Percentiles rank a stretch among this genome's conserved stretches.
Conservation (phyloP, 2,329 filamentous ascomycete species). For the Aureobasidium leucospermi region DNA sequence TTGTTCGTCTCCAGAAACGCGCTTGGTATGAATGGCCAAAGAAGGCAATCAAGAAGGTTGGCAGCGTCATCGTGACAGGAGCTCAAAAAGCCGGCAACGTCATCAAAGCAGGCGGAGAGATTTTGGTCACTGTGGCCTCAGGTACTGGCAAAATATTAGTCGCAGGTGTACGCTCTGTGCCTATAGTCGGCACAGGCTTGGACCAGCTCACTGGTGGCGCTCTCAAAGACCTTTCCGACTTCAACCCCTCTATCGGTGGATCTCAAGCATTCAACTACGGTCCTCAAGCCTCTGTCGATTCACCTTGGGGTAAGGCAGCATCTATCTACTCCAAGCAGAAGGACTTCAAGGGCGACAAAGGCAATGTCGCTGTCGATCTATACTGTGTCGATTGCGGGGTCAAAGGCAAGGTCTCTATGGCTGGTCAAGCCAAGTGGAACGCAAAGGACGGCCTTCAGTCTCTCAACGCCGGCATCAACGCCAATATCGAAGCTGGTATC, state of each 20-base stretch:
- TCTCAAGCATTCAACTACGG: neutral
- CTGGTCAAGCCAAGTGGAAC: constrained; percentile 1
- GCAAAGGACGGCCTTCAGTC: neutral
- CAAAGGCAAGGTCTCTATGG: neutral
- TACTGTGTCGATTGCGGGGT: constrained; percentile 1
- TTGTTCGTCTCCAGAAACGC: neutral
- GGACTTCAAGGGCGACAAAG: neutral
- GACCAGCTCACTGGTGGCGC: neutral
- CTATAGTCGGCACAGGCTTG: neutral
- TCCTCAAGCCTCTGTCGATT: neutral
- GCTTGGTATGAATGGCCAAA: no score
- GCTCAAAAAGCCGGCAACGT: neutral
- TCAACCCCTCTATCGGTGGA: neutral
- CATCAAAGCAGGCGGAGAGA: neutral
- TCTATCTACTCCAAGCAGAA: neutral
- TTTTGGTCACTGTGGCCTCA: neutral
- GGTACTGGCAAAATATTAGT: neutral
- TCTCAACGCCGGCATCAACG: neutral
- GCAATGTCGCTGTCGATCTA: neutral
- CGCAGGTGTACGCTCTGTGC: neutral
- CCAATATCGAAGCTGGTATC: neutral
- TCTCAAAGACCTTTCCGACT: neutral
- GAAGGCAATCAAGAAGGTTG: neutral
- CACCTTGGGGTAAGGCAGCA: constrained; percentile 4
- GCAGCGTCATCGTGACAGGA: neutral